phyloP scores from a whole-genome alignment of 2,329 filamentous ascomycete species.

The Colletotrichum simmondsii region DNA sequence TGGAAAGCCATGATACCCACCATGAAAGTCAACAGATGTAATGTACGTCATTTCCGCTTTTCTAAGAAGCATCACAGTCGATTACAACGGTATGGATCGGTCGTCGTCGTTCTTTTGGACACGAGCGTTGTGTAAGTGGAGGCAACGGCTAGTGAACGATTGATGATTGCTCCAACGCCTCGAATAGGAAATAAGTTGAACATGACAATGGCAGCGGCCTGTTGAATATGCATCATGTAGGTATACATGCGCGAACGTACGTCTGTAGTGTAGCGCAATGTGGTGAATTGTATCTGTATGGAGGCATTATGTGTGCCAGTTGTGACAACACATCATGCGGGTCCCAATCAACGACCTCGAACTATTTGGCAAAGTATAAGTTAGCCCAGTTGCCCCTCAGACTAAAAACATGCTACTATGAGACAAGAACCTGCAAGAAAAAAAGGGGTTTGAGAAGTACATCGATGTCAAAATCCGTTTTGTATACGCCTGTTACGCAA shows the following conservation, averaged over 20 bases:
- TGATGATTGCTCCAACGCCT: not conserved
- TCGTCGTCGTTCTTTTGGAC: not conserved
- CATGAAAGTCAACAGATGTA: not conserved
- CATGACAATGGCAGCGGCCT: not conserved
- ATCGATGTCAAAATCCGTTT: not conserved
- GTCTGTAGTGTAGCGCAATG: conserved; percentile 20
- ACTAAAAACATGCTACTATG: conserved; percentile 15
- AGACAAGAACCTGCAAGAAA: not conserved
- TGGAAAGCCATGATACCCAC: not conserved
- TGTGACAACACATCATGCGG: conserved; percentile 36
- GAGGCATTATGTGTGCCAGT: conserved; percentile 34
- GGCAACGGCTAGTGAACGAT: not conserved
- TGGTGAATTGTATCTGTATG: conserved; percentile 38
- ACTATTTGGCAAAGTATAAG: conserved; percentile 49
- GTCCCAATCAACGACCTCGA: conserved; percentile 22
- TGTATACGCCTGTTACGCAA: not conserved
- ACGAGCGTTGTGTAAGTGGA: not conserved
- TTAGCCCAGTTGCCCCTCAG: conserved; percentile 46
- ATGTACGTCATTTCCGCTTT: not conserved
- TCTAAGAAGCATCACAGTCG: not conserved
- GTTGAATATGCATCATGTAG: conserved; percentile 1
- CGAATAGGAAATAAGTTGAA: not conserved
- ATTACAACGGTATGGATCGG: not conserved
- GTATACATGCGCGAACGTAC: conserved; percentile 15
- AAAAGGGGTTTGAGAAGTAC: not conserved